Evolutionary conservation across 169 alveolate species (phyloP), one percentile per base, ranked within the genome.

Genomic region (Eimeria tenella): DNA sequence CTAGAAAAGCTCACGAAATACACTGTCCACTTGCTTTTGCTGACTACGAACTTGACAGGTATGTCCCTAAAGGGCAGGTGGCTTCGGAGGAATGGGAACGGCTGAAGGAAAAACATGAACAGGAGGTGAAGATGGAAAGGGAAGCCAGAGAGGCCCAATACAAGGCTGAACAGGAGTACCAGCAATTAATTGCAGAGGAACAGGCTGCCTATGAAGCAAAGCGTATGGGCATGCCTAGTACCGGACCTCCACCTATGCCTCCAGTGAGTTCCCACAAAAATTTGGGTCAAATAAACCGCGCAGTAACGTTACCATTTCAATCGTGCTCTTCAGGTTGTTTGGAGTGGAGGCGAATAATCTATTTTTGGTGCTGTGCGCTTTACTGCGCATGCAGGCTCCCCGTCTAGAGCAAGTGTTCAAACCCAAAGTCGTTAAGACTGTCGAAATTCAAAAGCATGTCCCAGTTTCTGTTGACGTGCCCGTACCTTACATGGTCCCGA

Each of bases 401-500:
- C 90, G 90, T 83, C 58, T 96, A 86, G 97, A 96, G 55, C 97
- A 96, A 79, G 96, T 96, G n/a, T 95, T 96, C 92, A 96, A 94
- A 83, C 97, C 97, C 9, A 96, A 96, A 84, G 96, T 96, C 55
- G 96, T 95, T 52, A 96, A 96, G 82, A 95, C 94, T 56, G 94
- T 96, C 90, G 97, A 96, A 86, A 96, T 96, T 49, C 97, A 96
- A 79, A 96, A 96, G 19, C 97, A 96, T 86, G 98, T 97, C 21
- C 98, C 98, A 25, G 95, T 97, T 81, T 96, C 97, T 50, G 97
- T 97, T 52, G 98, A 96, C 77, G 98, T 97, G 19, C 98, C 98
- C 21, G 97, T 97, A 19, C 98, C 98, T 4, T 97, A 96, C 93
- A 96, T 97, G 98, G 98, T 97, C 65, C 98, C 98, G 25, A 97